Percentiles rank a stretch among this genome's conserved stretches.
phyloP scores from a whole-genome alignment of 352 stramenopile species.

The Globisporangium nagaii region DNA sequence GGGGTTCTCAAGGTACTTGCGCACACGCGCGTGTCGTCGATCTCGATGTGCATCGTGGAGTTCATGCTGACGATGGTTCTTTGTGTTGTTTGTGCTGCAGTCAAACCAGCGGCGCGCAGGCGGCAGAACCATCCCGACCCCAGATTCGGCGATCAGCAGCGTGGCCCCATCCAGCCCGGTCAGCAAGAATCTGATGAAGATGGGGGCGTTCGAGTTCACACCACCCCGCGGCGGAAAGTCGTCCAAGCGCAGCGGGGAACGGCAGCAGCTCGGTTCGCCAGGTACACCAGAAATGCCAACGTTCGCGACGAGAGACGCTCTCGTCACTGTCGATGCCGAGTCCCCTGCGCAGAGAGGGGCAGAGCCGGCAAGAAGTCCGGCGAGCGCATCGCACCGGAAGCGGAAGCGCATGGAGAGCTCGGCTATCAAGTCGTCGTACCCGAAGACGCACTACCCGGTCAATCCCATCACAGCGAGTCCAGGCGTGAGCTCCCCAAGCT shows the following conservation, averaged over 20 bases:
- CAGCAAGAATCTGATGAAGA: conserved; percentile 79
- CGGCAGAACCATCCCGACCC: conserved; percentile 30
- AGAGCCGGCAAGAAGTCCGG: conserved; percentile 10
- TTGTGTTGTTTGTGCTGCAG: background rate
- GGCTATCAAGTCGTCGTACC: conserved; percentile 24
- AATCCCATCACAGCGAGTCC: conserved; percentile 18
- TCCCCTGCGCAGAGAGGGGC: background rate
- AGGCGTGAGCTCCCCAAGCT: conserved; percentile 8
- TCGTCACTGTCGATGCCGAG: conserved; percentile 16
- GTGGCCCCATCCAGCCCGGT: conserved; percentile 59
- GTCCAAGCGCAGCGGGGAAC: conserved; percentile 14
- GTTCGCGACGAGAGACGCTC: conserved; percentile 47
- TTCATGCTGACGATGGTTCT: background rate
- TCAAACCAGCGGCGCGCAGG: conserved; percentile 12
- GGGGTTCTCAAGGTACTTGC: conserved; percentile 45
- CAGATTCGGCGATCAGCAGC: conserved; percentile 69
- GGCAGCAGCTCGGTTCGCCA: conserved; percentile 26
- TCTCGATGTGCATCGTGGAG: background rate
- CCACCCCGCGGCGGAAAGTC: conserved; percentile 34
- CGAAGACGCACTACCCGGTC: conserved; percentile 42
- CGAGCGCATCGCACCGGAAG: conserved; percentile 33
- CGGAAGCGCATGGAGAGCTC: conserved; percentile 29
- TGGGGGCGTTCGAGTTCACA: conserved; percentile 74
- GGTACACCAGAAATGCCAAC: conserved; percentile 41
- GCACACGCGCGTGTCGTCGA: background rate